Evolutionary conservation across 1,284 basidiomycete species (phyloP).

Genomic region (Ustilago vetiveriae): DNA sequence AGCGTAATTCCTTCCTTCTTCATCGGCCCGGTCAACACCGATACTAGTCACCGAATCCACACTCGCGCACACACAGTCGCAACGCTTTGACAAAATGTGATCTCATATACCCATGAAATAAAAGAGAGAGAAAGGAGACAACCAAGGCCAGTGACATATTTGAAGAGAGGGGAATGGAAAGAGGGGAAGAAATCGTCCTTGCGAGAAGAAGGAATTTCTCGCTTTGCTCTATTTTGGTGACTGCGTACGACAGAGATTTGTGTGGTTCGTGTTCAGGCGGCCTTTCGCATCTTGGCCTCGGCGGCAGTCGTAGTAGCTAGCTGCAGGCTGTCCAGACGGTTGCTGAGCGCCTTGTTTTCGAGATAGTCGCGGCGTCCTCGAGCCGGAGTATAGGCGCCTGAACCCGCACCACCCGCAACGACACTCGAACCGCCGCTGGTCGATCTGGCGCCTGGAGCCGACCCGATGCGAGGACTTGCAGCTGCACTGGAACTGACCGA

Average conservation of each 20-base stretch:
- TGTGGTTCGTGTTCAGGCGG: neutral
- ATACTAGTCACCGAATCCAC: too few species aligned
- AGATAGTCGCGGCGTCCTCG: conserved; percentile 34
- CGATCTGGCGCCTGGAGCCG: neutral
- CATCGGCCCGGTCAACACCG: too few species aligned
- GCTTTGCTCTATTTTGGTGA: neutral
- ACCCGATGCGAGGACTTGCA: conserved; percentile 25
- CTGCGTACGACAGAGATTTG: neutral
- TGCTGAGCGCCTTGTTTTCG: conserved; percentile 44
- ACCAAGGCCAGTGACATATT: too few species aligned
- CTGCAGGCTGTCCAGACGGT: conserved; percentile 40
- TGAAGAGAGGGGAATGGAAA: too few species aligned
- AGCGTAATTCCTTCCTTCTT: too few species aligned
- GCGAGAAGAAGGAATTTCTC: neutral
- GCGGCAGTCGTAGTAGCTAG: conserved; percentile 22
- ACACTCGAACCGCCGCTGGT: conserved; percentile 8
- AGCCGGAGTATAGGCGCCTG: conserved; percentile 28
- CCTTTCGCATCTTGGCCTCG: conserved; percentile 23
- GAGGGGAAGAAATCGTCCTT: conserved; percentile 18
- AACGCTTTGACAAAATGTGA: too few species aligned
- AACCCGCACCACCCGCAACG: neutral
- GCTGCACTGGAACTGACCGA: conserved; percentile 41
- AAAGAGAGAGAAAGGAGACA: neutral
- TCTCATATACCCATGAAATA: neutral
- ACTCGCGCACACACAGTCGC: too few species aligned